A percentile compares a stretch with the other conserved stretches of the same genome.
phyloP scores from a whole-genome alignment of 83 land plant genomes.

The Picea mariana region DNA sequence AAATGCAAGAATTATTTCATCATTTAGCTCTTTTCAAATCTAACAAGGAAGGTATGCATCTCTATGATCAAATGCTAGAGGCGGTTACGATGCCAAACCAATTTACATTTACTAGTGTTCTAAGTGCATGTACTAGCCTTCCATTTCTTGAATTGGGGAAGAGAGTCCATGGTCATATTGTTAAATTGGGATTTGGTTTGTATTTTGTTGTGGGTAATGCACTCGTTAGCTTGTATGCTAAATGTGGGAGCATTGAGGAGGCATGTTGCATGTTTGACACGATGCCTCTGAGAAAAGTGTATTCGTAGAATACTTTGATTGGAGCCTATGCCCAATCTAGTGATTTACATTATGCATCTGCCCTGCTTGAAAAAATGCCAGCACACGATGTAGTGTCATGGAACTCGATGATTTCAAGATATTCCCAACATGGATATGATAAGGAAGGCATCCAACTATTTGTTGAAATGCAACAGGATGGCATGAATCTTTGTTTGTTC shows the following conservation, averaged over 20 bases:
- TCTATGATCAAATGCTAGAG: slow-evolving; percentile 32
- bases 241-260: slow-evolving; percentile 35
- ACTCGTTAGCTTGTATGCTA: slow-evolving; percentile 43
- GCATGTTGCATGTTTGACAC: slow-evolving; percentile 16
- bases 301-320: slow-evolving; percentile 1
- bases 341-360: background rate
- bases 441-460: slow-evolving; percentile 33
- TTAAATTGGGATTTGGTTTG: slow-evolving; percentile 19
- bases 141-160: slow-evolving; percentile 19
- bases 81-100: slow-evolving; percentile 23
- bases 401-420: slow-evolving; percentile 38
- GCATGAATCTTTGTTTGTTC: slow-evolving; percentile 22
- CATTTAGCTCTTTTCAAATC: too few relatives aligned
- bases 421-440: slow-evolving; percentile 24
- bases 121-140: slow-evolving; percentile 34
- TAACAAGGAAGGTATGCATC: background rate
- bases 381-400: slow-evolving; percentile 22
- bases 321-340: background rate
- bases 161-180: slow-evolving; percentile 29
- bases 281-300: background rate
- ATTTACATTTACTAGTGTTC: slow-evolving; percentile 31
- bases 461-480: slow-evolving; percentile 12
- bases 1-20: too few relatives aligned
- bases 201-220: slow-evolving; percentile 31
- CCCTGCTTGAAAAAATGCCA: background rate